Percentiles rank a stretch among this genome's conserved stretches.
Evolutionary conservation across 2,329 filamentous ascomycete genomes (phyloP).

Genomic region (Penicillium vulpinum): DNA sequence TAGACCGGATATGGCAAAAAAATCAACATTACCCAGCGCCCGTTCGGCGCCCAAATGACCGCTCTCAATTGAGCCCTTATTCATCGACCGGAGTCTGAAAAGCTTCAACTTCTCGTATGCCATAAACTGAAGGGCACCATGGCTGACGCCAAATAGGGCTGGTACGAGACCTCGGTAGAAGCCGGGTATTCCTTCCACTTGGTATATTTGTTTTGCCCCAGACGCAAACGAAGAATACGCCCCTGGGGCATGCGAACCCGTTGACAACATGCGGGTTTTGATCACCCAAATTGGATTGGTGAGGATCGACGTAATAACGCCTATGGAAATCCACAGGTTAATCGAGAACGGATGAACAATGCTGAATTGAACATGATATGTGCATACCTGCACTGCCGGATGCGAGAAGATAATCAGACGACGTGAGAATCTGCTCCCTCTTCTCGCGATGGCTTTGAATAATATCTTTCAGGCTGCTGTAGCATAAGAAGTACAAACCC

Average conservation of each 20-base stretch:
- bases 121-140: conserved; percentile 93
- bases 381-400: conserved; percentile 61
- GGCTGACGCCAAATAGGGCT: conserved; percentile 80
- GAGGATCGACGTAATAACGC: conserved; percentile 72
- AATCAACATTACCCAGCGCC: conserved; percentile 69
- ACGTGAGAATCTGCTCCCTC: conserved; percentile 48
- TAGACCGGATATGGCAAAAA: conserved; percentile 73
- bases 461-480: conserved; percentile 60
- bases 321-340: conserved; percentile 36
- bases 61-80: conserved; percentile 28
- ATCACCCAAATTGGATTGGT: conserved; percentile 98
- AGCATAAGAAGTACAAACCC: conserved; percentile 87
- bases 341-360: neutral
- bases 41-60: conserved; percentile 20
- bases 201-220: conserved; percentile 67
- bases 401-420: conserved; percentile 76
- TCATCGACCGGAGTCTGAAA: conserved; percentile 52
- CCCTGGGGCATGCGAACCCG: conserved; percentile 69
- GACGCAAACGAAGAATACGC: conserved; percentile 78
- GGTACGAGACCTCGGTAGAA: conserved; percentile 88
- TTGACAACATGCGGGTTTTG: conserved; percentile 95
- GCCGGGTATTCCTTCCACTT: conserved; percentile 70
- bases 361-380: neutral
- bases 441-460: conserved; percentile 45
- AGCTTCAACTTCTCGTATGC: conserved; percentile 79